phyloP scores from a whole-genome alignment of 176 grass and related monocot genomes.

The Carex scoparia region DNA sequence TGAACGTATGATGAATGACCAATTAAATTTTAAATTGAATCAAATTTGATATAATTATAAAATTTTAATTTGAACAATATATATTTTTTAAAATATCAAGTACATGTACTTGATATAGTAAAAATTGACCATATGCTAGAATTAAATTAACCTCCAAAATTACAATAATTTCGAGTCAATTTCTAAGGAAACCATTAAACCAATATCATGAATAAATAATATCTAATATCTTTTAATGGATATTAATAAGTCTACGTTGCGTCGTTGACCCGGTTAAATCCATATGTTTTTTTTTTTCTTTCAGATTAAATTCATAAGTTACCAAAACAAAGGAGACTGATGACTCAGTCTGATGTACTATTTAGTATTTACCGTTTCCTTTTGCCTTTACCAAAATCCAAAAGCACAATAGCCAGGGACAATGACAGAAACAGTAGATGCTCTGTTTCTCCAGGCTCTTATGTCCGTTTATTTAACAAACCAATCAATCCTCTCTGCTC shows the following conservation, averaged over 20 bases:
- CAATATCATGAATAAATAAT: too few relatives aligned
- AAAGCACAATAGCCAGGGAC: background rate
- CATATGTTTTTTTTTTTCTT: too few relatives aligned
- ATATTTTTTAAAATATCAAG: background rate
- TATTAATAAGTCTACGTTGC: too few relatives aligned
- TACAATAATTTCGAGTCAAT: too few relatives aligned
- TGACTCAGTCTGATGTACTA: background rate
- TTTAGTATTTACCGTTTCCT: background rate
- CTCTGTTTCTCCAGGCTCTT: background rate
- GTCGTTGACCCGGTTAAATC: too few relatives aligned
- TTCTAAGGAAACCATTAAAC: too few relatives aligned
- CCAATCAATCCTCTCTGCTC: background rate
- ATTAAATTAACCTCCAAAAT: too few relatives aligned
- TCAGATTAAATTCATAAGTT: too few relatives aligned
- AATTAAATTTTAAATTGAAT: background rate
- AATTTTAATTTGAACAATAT: background rate
- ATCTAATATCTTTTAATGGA: too few relatives aligned
- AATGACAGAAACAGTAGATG: background rate
- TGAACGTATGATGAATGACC: background rate
- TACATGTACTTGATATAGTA: too few relatives aligned
- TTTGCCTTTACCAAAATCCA: background rate
- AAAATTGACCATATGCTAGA: too few relatives aligned
- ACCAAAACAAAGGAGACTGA: background rate
- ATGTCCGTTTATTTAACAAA: background rate
- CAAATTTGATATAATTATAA: background rate